Conservation (phyloP, 2,329 filamentous ascomycete species). For the Aureobasidium uvarum region DNA sequence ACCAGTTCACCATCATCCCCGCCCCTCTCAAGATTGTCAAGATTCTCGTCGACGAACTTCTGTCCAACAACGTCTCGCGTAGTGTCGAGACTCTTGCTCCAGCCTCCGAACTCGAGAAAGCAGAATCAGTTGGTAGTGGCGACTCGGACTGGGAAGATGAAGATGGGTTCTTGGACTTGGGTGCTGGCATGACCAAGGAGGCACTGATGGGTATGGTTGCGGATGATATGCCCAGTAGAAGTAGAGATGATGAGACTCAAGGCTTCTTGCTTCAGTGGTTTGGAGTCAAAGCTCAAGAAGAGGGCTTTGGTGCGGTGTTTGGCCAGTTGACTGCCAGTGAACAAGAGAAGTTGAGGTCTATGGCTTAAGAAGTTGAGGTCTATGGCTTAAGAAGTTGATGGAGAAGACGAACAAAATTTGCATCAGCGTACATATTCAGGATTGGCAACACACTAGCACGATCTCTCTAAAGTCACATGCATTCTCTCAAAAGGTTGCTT, state of each 20-base stretch:
- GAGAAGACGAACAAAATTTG: not conserved
- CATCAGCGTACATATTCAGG: not conserved
- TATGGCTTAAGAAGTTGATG: too few species aligned
- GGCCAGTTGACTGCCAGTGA: conserved; percentile 55
- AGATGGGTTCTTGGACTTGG: conserved; percentile 70
- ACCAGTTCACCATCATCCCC: conserved; percentile 82
- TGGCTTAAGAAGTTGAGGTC: not conserved
- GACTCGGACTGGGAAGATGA: conserved; percentile 74
- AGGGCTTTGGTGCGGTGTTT: conserved; percentile 57
- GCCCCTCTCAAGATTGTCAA: conserved; percentile 95
- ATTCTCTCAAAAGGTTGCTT: too few species aligned
- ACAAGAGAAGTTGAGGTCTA: conserved; percentile 50
- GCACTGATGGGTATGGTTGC: conserved; percentile 78
- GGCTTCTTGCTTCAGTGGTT: conserved; percentile 83
- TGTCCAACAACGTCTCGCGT: conserved; percentile 62
- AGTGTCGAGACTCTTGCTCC: conserved; percentile 51
- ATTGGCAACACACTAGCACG: not conserved
- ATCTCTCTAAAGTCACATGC: too few species aligned
- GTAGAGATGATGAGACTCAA: conserved; percentile 87
- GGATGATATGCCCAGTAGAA: conserved; percentile 50
- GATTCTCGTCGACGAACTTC: conserved; percentile 87
- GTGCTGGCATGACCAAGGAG: conserved; percentile 53
- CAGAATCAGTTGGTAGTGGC: conserved; percentile 72
- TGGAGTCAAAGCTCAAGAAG: conserved; percentile 52
- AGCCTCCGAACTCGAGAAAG: conserved; percentile 60